Conservation (phyloP, 768 basidiomycete genomes). For the Inosperma sp. region DNA sequence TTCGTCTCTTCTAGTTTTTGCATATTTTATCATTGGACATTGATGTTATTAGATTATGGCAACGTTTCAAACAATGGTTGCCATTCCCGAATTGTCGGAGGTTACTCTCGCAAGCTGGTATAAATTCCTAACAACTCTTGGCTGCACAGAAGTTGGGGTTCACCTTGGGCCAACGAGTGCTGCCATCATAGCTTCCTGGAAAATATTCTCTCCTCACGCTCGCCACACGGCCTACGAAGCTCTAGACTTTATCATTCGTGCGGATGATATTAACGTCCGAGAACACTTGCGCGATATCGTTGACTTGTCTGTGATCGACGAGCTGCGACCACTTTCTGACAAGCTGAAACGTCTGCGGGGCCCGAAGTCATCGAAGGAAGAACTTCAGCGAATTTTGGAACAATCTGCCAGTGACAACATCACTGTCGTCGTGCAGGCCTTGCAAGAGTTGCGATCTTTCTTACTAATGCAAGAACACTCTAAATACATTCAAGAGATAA, state of each 20-base stretch:
- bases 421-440: constrained; percentile 66
- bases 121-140: constrained; percentile 65
- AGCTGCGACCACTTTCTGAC: constrained; percentile 44
- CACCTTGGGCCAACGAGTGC: constrained; percentile 87
- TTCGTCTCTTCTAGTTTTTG: constrained; percentile 28
- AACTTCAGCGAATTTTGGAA: constrained; percentile 64
- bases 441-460: constrained; percentile 70
- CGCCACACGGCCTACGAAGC: constrained; percentile 52
- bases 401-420: constrained; percentile 76
- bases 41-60: constrained; percentile 78
- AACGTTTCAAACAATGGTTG: constrained; percentile 86
- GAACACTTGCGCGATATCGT: constrained; percentile 71
- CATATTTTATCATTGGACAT: not conserved
- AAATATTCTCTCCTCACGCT: constrained; percentile 48
- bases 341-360: constrained; percentile 44
- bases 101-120: constrained; percentile 79
- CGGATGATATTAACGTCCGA: constrained; percentile 51
- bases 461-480: constrained; percentile 44
- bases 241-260: constrained; percentile 66
- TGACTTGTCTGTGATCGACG: constrained; percentile 68
- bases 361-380: constrained; percentile 47
- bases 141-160: constrained; percentile 67
- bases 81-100: constrained; percentile 67
- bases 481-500: constrained; percentile 53
- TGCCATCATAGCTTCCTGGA: constrained; percentile 76